Evolutionary conservation across 2,329 filamentous ascomycete genomes (phyloP).

Genomic region (Cladosporium halotolerans): DNA sequence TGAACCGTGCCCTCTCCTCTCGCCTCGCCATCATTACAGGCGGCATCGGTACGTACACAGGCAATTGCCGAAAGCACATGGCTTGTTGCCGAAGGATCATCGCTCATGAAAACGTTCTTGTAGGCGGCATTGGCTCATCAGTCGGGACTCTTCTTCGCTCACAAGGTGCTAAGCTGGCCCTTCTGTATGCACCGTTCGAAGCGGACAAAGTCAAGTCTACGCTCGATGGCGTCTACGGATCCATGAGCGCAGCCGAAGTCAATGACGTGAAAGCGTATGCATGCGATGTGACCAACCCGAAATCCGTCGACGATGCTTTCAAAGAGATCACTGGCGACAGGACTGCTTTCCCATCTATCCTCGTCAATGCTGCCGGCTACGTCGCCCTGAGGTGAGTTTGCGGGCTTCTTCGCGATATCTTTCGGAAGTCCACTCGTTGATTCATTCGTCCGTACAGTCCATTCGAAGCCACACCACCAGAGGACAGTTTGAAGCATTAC

Average conservation of each 20-base stretch:
- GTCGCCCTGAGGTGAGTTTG: slow-evolving; percentile 22
- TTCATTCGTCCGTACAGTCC: neutral
- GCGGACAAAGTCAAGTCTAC: slow-evolving; percentile 32
- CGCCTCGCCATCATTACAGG: slow-evolving; percentile 40
- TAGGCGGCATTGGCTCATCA: slow-evolving; percentile 39
- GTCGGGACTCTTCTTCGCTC: slow-evolving; percentile 37
- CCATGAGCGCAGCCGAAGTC: slow-evolving; percentile 8
- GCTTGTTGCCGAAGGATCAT: neutral
- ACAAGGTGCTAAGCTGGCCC: slow-evolving; percentile 38
- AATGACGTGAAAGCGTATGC: slow-evolving; percentile 26
- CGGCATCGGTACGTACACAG: slow-evolving; percentile 33
- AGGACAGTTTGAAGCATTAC: slow-evolving; percentile 40
- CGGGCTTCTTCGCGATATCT: too few relatives aligned
- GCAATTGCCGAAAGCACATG: neutral
- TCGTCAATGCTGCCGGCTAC: slow-evolving; percentile 35
- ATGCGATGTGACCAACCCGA: slow-evolving; percentile 30
- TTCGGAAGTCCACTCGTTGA: too few relatives aligned
- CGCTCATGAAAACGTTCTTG: neutral
- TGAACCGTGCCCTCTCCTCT: slow-evolving; percentile 27
- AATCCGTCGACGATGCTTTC: slow-evolving; percentile 27
- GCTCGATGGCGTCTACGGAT: slow-evolving; percentile 33
- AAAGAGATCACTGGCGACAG: slow-evolving; percentile 20
- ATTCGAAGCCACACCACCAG: slow-evolving; percentile 24
- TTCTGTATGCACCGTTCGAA: slow-evolving; percentile 45
- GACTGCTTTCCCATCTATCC: slow-evolving; percentile 27